Base-by-base conservation (phyloP, 352 stramenopile genomes). In the Aphanomyces euteiches region DNA sequence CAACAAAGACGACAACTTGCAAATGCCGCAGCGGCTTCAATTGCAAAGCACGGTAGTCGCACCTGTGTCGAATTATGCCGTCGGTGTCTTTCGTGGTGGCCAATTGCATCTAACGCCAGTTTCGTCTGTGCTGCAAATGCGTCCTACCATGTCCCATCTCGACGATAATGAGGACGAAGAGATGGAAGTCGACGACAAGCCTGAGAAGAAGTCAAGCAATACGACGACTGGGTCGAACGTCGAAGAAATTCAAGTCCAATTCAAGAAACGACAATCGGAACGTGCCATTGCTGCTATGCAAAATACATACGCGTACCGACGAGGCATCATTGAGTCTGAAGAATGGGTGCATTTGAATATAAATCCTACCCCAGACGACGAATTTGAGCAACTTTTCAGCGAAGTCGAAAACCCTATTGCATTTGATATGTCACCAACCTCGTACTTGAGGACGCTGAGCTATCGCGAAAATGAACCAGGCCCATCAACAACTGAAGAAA, bases 181-280 rank as follows among this genome's bases (percentile, higher is more conserved):
- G 58, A 73, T 83, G 68, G 75, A 82, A 5, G 79, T 19, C 12
- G 15, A 56, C 28, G 37, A 41, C 8, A 56, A 17, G 40, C 34
- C 60, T 1, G 76, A 79, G 43, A 67, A 82, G 47, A 87, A 54
- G 78, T 36, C 50, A 19, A 36, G 15, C 17, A n/a, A 86, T 15
- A 66, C 82, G 40, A 78, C 87, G 47, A 67, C 80, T 3, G 72
- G 78, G 12, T 74, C 79, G 19, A 83, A 88, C 58, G 67, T 88
- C 34, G 90, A 94, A 70, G 83, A 92, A 67, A 84, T 94, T 57
- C 87, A 94, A 76, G 89, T 94, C 68, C 84, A 93, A 74, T 92
- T 93, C 74, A 90, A 92, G 75, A 92, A 93, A 76, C 92, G 92
- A 54, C 86, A 90, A 75, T 90, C 82, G 47, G 83, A 92, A 63